Evolutionary conservation across 1,284 basidiomycete species (phyloP).

Genomic region (Volvariella surrecta): DNA sequence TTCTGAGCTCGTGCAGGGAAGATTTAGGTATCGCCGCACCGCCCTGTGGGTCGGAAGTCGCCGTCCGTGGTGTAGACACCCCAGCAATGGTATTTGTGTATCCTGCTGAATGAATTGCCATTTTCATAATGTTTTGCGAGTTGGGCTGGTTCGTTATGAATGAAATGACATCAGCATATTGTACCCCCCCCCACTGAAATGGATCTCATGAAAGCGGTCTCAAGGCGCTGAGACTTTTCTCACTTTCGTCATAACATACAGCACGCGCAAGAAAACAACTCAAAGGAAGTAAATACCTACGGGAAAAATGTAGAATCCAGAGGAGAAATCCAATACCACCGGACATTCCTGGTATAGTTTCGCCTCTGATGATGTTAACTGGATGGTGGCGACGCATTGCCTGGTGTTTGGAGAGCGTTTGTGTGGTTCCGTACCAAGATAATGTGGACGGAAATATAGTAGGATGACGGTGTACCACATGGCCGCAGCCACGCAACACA

Average conservation of each 20-base stretch:
- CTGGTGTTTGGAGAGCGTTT: constrained; percentile 25
- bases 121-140: constrained; percentile 59
- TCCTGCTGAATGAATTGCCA: constrained; percentile 65
- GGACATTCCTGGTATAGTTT: constrained; percentile 54
- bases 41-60: constrained; percentile 41
- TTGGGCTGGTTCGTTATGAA: constrained; percentile 46
- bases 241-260: background rate
- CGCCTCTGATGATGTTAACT: constrained; percentile 65
- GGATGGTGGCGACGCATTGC: constrained; percentile 71
- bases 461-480: too few species aligned
- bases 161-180: background rate
- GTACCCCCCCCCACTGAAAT: background rate
- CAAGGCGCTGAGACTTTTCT: too few species aligned
- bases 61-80: constrained; percentile 63
- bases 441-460: too few species aligned
- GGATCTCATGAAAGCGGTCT: background rate
- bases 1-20: constrained; percentile 41
- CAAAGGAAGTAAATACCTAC: constrained; percentile 30
- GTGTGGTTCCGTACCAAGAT: too few species aligned
- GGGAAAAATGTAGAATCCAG: constrained; percentile 73
- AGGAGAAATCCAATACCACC: constrained; percentile 62
- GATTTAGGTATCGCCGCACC: constrained; percentile 58
- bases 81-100: constrained; percentile 37
- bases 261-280: background rate
- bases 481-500: too few species aligned